Evolutionary conservation across 176 grass and related monocot species (phyloP).

Genomic region (Zea luxurians): DNA sequence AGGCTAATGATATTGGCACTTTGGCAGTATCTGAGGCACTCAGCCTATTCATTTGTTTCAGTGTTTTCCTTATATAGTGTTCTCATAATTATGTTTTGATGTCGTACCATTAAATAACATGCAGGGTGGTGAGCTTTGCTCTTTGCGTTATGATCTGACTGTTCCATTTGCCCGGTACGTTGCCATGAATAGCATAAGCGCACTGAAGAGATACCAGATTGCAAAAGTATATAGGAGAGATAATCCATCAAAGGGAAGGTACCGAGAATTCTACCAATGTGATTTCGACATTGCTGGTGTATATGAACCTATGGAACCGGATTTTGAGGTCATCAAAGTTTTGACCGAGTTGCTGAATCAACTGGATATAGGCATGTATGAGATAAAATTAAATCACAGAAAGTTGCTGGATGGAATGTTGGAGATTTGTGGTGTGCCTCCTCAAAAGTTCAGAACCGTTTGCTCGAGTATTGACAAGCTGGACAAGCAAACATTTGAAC

Average conservation of each 20-base stretch:
- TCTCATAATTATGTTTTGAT: background rate
- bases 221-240: constrained; percentile 98
- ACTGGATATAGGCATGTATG: constrained; percentile 80
- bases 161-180: constrained; percentile 93
- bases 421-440: constrained; percentile 89
- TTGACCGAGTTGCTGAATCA: constrained; percentile 86
- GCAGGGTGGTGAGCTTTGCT: constrained; percentile 97
- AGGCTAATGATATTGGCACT: background rate
- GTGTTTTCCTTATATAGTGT: background rate
- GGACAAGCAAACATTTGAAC: constrained; percentile 89
- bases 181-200: constrained; percentile 84
- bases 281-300: constrained; percentile 94
- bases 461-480: constrained; percentile 98
- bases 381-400: constrained; percentile 96
- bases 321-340: constrained; percentile 94
- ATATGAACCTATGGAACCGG: constrained; percentile 84
- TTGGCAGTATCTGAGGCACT: background rate
- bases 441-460: constrained; percentile 98
- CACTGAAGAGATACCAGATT: constrained; percentile 95
- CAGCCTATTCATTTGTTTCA: constrained; percentile 1
- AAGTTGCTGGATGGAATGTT: constrained; percentile 94
- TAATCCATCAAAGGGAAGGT: constrained; percentile 96
- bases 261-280: constrained; percentile 95
- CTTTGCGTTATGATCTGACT: constrained; percentile 92
- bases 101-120: constrained; percentile 24